Conservation (phyloP, 2,329 filamentous ascomycete species). For the Calonectria pseudoturangicola region DNA sequence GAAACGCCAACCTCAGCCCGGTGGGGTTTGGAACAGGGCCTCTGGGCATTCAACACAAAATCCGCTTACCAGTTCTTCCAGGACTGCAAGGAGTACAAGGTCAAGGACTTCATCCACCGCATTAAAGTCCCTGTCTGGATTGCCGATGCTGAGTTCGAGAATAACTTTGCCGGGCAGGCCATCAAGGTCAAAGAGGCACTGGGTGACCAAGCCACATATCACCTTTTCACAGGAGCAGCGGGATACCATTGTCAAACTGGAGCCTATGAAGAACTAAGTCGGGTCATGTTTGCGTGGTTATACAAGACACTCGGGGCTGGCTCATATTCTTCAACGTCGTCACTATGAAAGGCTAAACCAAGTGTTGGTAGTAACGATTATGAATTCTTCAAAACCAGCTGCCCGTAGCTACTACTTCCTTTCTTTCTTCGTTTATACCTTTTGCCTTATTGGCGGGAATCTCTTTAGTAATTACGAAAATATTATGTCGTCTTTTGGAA, state of each 20-base stretch:
- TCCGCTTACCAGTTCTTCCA: conserved; percentile 35
- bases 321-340: neutral
- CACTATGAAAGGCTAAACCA: too few relatives aligned
- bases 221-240: conserved; percentile 39
- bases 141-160: conserved; percentile 39
- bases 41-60: conserved; percentile 42
- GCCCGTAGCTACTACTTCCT: neutral
- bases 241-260: conserved; percentile 45
- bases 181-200: conserved; percentile 40
- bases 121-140: conserved; percentile 42
- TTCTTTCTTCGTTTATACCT: neutral
- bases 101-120: conserved; percentile 29
- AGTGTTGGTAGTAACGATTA: too few relatives aligned
- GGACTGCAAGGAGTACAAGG: conserved; percentile 31
- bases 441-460: neutral
- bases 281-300: conserved; percentile 41
- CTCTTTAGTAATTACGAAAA: too few relatives aligned
- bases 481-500: too few relatives aligned
- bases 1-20: conserved; percentile 12
- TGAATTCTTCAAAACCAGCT: neutral
- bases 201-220: conserved; percentile 36
- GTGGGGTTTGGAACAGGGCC: conserved; percentile 41
- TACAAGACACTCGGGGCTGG: conserved; percentile 23
- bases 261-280: conserved; percentile 38
- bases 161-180: conserved; percentile 32